Evolutionary conservation across 768 basidiomycete species (phyloP), one percentile per base, ranked within the genome.

Genomic region (Auricularia heimuer): DNA sequence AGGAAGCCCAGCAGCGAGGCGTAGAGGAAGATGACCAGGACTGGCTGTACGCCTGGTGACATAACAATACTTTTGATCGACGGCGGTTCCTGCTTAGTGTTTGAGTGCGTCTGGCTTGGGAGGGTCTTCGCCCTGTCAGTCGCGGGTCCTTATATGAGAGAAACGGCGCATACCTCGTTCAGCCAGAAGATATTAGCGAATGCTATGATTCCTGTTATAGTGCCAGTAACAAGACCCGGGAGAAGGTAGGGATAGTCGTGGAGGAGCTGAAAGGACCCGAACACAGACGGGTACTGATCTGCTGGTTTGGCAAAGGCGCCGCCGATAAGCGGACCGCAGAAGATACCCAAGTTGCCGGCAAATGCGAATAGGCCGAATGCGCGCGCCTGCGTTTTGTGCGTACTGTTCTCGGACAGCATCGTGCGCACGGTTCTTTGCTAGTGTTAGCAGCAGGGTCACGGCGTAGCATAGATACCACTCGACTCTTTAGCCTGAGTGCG

Each of bases 401-500:
- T 67, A 34, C 54, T 60, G 66, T 64, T 68, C 62, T 68, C 68
- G 45, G 64, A 62, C 10, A 65, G 54, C 66, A 68, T 68, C 29
- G 66, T 66, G n/a, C 67, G 54, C 3, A 64, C 64, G 3, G 67
- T 68, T 3, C 65, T 62, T 14, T 33, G 14, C 1, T 10, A 14
- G 35, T n/a, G n/a, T 21, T 47, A 39, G 16, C 35, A 29, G 29
- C 29, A 29, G 29, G 29, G 29, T 29, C 29, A 29, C 29, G 29
- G 29, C 29, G 29, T 29, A 29, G 29, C 29, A 29, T 29, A 29
- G 29, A 29, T 3, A 29, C 29, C 29, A 29, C 29, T 29, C 29
- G n/a, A 44, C 61, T 44, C n/a, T n/a, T n/a, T n/a, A n/a, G n/a
- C n/a, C n/a, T n/a, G n/a, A n/a, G n/a, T n/a, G n/a, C n/a, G n/a